These are phyloP conservation scores for Chaetomiaceae sp. DNA, from an alignment of 2,329 filamentous ascomycete species.

Conservation along the genomic window DNA sequence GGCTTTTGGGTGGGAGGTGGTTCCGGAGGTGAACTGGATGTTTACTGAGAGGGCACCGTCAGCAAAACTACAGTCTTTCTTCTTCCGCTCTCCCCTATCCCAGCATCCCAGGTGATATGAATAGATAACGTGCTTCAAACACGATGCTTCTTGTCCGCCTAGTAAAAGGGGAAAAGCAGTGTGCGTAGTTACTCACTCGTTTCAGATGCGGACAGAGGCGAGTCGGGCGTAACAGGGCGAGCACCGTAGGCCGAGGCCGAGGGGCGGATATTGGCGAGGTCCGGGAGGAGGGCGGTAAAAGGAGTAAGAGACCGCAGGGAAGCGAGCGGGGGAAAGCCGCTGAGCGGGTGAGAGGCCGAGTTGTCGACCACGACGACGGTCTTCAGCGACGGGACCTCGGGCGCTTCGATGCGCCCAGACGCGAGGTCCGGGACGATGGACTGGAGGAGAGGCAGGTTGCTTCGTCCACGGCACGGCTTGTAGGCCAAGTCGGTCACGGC, in stretches of 20 bases:
- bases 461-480: slow-evolving; percentile 50
- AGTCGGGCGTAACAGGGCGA: slow-evolving; percentile 39
- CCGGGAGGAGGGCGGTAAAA: slow-evolving; percentile 39
- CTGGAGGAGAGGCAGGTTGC: slow-evolving; percentile 47
- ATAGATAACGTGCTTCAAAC: no score
- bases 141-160: no score
- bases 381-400: slow-evolving; percentile 63
- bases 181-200: slow-evolving; percentile 33
- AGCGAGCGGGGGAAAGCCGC: slow-evolving; percentile 41
- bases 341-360: slow-evolving; percentile 44
- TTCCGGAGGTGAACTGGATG: slow-evolving; percentile 97
- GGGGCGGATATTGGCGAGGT: slow-evolving; percentile 13
- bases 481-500: slow-evolving; percentile 80
- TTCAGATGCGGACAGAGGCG: slow-evolving; percentile 56
- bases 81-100: no score
- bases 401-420: slow-evolving; percentile 33
- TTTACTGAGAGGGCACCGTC: slow-evolving; percentile 55
- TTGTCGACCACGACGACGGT: slow-evolving; percentile 79
- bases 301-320: slow-evolving; percentile 41
- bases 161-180: background rate
- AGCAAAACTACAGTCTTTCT: background rate
- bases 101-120: no score
- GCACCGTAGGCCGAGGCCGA: slow-evolving; percentile 22
- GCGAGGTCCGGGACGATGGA: slow-evolving; percentile 42
- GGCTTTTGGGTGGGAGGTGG: slow-evolving; percentile 84